Evolutionary conservation across 768 basidiomycete genomes (phyloP).

Genomic region (Ramaria rubella): DNA sequence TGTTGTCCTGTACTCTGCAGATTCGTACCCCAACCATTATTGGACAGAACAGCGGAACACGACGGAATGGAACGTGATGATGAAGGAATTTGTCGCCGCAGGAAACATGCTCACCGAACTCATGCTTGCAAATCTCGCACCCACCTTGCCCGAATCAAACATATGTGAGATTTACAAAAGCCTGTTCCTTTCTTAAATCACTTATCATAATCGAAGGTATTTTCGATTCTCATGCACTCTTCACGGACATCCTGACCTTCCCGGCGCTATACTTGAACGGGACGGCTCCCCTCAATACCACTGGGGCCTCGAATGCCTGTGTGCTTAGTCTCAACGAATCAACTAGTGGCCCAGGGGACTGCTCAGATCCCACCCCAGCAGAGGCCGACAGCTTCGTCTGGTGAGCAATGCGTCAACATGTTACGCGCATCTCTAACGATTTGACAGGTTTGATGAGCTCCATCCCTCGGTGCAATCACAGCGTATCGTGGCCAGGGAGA

Average conservation of each 20-base stretch:
- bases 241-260: constrained; percentile 49
- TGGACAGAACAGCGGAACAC: constrained; percentile 47
- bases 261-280: constrained; percentile 55
- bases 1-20: constrained; percentile 36
- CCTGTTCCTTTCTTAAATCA: neutral
- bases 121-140: constrained; percentile 43
- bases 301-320: constrained; percentile 44
- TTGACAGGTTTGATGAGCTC: constrained; percentile 43
- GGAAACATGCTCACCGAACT: constrained; percentile 48
- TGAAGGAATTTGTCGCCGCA: constrained; percentile 44
- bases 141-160: constrained; percentile 45
- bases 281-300: constrained; percentile 54
- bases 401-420: constrained; percentile 27
- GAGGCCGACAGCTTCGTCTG: constrained; percentile 56
- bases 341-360: constrained; percentile 22
- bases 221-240: constrained; percentile 56
- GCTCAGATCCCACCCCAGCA: constrained; percentile 34
- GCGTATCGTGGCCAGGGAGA: constrained; percentile 46
- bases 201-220: constrained; percentile 31
- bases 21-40: constrained; percentile 44
- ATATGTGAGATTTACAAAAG: constrained; percentile 37
- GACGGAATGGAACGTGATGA: constrained; percentile 48
- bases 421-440: neutral
- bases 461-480: constrained; percentile 57
- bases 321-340: constrained; percentile 33